Percentiles rank a stretch among this genome's conserved stretches.
Conservation (phyloP, 352 stramenopile species). For the Nothophytophthora sp. region DNA sequence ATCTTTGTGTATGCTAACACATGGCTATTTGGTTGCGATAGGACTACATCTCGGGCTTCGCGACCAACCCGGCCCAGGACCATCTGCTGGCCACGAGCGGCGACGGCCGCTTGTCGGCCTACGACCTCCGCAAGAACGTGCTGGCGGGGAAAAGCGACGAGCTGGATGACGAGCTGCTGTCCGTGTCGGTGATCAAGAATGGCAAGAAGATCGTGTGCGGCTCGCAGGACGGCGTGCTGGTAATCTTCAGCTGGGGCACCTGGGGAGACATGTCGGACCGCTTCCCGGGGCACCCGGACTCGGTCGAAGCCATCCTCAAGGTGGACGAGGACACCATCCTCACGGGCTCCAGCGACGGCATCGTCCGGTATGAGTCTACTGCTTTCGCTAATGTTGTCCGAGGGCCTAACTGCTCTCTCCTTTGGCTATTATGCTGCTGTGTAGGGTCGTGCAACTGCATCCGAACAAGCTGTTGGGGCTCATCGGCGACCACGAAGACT, state of each 20-base stretch:
- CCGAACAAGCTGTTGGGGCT: slow-evolving; percentile 96
- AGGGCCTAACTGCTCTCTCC: slow-evolving; percentile 2
- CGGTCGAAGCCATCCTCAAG: slow-evolving; percentile 95
- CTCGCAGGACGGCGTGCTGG: slow-evolving; percentile 94
- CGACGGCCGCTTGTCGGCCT: slow-evolving; percentile 91
- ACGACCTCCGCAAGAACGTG: slow-evolving; percentile 90
- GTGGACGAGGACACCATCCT: slow-evolving; percentile 97
- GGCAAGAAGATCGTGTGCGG: slow-evolving; percentile 95
- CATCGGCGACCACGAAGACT: slow-evolving; percentile 96
- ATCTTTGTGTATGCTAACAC: neutral
- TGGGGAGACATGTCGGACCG: slow-evolving; percentile 97
- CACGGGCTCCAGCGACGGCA: slow-evolving; percentile 95
- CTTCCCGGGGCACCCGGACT: slow-evolving; percentile 94
- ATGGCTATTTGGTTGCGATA: slow-evolving; percentile 12
- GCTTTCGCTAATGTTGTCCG: no score
- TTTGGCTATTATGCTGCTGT: neutral
- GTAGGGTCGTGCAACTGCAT: slow-evolving; percentile 93
- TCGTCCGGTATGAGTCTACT: slow-evolving; percentile 92
- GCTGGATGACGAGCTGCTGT: slow-evolving; percentile 81
- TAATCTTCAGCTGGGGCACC: slow-evolving; percentile 94
- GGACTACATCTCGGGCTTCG: slow-evolving; percentile 95
- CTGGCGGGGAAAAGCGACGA: slow-evolving; percentile 84
- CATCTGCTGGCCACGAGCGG: slow-evolving; percentile 90
- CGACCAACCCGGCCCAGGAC: slow-evolving; percentile 77
- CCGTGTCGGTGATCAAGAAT: slow-evolving; percentile 81